These are phyloP conservation scores for Cyclostephanos invisitatus DNA, from an alignment of 108 stramenopile species.

Conservation along the genomic window DNA sequence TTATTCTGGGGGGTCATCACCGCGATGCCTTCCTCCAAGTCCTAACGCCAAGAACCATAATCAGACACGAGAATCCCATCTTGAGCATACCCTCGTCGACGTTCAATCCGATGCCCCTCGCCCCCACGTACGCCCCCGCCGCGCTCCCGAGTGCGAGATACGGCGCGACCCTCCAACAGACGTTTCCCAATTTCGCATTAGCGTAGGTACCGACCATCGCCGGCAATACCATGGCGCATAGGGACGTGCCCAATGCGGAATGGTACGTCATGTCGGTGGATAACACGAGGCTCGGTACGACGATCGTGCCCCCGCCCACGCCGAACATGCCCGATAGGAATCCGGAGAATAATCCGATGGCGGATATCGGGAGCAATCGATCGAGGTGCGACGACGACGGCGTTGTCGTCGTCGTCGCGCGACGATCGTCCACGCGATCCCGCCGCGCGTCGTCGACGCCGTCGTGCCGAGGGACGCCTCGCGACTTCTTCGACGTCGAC, in stretches of 20 bases:
- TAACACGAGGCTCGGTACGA: conserved; percentile 83
- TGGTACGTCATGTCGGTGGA: conserved; percentile 83
- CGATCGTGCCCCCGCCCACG: conserved; percentile 90
- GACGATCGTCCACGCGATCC: not conserved
- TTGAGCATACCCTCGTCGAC: conserved; percentile 69
- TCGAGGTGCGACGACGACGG: not conserved
- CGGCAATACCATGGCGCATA: conserved; percentile 84
- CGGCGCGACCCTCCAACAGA: conserved; percentile 74
- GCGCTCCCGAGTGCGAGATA: conserved; percentile 78
- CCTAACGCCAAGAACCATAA: conserved; percentile 66
- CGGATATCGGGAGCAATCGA: conserved; percentile 42
- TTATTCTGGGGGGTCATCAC: not conserved
- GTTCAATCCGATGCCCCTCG: conserved; percentile 56
- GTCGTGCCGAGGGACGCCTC: conserved; percentile 7
- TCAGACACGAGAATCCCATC: conserved; percentile 75
- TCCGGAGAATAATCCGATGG: conserved; percentile 46
- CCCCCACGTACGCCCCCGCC: conserved; percentile 81
- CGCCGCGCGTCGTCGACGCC: too few species aligned
- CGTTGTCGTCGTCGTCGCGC: not conserved
- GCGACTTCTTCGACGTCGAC: not conserved
- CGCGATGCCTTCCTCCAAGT: conserved; percentile 46
- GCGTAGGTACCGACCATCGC: conserved; percentile 78
- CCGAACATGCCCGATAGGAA: conserved; percentile 91
- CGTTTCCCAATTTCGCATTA: conserved; percentile 73
- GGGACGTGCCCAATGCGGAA: conserved; percentile 84